phyloP scores from a whole-genome alignment of 1,284 basidiomycete species.

The Boletus chippewaensis region DNA sequence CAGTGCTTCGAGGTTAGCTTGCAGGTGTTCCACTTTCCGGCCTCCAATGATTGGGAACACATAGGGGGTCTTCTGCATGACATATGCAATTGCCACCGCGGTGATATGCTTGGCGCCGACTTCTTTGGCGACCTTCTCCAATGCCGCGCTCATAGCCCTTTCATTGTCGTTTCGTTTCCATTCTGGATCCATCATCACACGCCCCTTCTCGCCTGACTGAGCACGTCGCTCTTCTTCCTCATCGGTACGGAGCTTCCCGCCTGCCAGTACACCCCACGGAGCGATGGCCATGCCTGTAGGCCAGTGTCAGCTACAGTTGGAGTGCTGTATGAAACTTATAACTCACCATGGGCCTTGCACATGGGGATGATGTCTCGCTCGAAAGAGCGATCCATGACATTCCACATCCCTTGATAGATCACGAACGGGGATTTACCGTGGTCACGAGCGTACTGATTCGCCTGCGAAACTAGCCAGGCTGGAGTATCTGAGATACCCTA shows the following conservation, averaged over 20 bases:
- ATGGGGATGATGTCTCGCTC: slow-evolving; percentile 61
- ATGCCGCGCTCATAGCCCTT: slow-evolving; percentile 21
- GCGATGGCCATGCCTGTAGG: slow-evolving; percentile 34
- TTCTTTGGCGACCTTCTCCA: slow-evolving; percentile 36
- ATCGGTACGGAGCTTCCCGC: slow-evolving; percentile 33
- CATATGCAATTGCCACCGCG: slow-evolving; percentile 40
- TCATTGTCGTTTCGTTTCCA: slow-evolving; percentile 32
- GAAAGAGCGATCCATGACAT: slow-evolving; percentile 43
- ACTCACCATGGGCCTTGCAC: slow-evolving; percentile 36
- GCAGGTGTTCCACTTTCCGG: slow-evolving; percentile 45
- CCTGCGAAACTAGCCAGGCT: slow-evolving; percentile 49
- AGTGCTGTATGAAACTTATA: not conserved
- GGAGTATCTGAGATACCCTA: slow-evolving; percentile 39
- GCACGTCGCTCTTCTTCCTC: slow-evolving; percentile 29
- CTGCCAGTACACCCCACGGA: slow-evolving; percentile 37
- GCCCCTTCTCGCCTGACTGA: slow-evolving; percentile 28
- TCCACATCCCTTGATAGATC: slow-evolving; percentile 54
- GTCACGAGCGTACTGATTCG: slow-evolving; percentile 47
- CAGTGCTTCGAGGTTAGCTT: slow-evolving; percentile 44
- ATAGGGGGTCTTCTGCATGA: slow-evolving; percentile 43
- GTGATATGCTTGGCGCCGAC: slow-evolving; percentile 33
- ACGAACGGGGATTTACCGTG: slow-evolving; percentile 47
- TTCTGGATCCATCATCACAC: slow-evolving; percentile 5
- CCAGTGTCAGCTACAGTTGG: not conserved
- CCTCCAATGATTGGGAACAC: slow-evolving; percentile 49